These are phyloP conservation scores for Pisolithus sp. DNA, from an alignment of 768 basidiomycete species.

Conservation along the genomic window DNA sequence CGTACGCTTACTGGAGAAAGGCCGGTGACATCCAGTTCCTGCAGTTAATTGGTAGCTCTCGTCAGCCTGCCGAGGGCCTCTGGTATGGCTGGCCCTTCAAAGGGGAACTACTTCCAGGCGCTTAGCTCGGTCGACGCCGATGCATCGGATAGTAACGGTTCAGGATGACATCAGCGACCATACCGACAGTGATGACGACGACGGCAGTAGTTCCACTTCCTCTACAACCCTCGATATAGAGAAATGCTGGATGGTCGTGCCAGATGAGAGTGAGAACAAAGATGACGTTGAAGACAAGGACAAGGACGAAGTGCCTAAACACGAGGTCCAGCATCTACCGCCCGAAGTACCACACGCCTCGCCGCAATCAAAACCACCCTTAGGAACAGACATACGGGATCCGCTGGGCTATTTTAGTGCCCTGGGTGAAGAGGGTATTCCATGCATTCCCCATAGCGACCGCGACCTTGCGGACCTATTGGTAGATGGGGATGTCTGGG, in stretches of 20 bases:
- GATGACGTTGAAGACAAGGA: not conserved
- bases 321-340: not conserved
- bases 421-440: slow-evolving; percentile 31
- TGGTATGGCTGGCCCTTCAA: slow-evolving; percentile 2
- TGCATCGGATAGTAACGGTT: not conserved
- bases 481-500: slow-evolving; percentile 40
- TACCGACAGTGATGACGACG: slow-evolving; percentile 12
- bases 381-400: slow-evolving; percentile 19
- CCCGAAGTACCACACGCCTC: not conserved
- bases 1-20: slow-evolving; percentile 48
- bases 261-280: not conserved
- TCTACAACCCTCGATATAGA: slow-evolving; percentile 12
- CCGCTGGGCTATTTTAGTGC: slow-evolving; percentile 31
- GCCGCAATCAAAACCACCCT: not conserved
- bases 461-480: slow-evolving; percentile 37
- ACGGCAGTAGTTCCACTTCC: not conserved
- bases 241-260: slow-evolving; percentile 26
- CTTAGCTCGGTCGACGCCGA: not conserved
- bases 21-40: slow-evolving; percentile 46
- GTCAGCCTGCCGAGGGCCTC: not conserved
- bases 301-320: not conserved
- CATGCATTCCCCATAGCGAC: slow-evolving; percentile 30
- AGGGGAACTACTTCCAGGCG: slow-evolving; percentile 13
- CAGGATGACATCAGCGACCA: slow-evolving; percentile 1
- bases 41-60: slow-evolving; percentile 4